Conservation (phyloP, 331 rosid genomes). For the Pyrus hybrid region DNA sequence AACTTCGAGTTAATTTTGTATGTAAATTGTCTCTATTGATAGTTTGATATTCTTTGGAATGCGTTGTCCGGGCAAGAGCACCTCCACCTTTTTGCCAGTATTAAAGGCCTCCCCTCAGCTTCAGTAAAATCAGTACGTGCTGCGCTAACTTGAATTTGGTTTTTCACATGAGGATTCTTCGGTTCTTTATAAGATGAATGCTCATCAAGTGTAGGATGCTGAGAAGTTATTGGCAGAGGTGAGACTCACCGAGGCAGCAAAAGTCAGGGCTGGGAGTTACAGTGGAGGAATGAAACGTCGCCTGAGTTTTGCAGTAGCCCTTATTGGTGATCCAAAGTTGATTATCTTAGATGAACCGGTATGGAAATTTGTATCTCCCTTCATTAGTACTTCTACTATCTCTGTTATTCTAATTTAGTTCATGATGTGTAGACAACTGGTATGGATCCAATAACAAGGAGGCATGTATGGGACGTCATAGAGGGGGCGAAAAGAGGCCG, state of each 20-base stretch:
- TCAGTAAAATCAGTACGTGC: slow-evolving; percentile 55
- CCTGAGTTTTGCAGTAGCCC: slow-evolving; percentile 87
- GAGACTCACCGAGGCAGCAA: slow-evolving; percentile 62
- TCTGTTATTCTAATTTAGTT: slow-evolving; percentile 7
- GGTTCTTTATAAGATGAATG: slow-evolving; percentile 1
- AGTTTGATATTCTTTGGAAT: slow-evolving; percentile 95
- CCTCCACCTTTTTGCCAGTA: slow-evolving; percentile 72
- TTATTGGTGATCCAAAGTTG: slow-evolving; percentile 81
- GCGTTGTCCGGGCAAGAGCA: slow-evolving; percentile 74
- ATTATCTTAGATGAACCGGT: slow-evolving; percentile 90
- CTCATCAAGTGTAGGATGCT: slow-evolving; percentile 36
- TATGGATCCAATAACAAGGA: slow-evolving; percentile 92
- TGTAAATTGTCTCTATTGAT: slow-evolving; percentile 13
- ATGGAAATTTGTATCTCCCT: slow-evolving; percentile 12
- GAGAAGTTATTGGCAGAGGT: slow-evolving; percentile 62
- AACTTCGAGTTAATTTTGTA: not conserved
- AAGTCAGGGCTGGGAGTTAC: slow-evolving; percentile 75
- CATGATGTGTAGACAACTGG: slow-evolving; percentile 62
- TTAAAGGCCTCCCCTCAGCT: slow-evolving; percentile 69
- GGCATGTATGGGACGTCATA: slow-evolving; percentile 91
- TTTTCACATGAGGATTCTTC: not conserved
- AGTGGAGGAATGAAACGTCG: slow-evolving; percentile 98
- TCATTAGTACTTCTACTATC: slow-evolving; percentile 3
- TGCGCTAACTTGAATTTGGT: slow-evolving; percentile 7
- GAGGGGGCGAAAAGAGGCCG: slow-evolving; percentile 80